Evolutionary conservation across 2,329 filamentous ascomycete species (phyloP).

Genomic region (Alternaria gaisen): DNA sequence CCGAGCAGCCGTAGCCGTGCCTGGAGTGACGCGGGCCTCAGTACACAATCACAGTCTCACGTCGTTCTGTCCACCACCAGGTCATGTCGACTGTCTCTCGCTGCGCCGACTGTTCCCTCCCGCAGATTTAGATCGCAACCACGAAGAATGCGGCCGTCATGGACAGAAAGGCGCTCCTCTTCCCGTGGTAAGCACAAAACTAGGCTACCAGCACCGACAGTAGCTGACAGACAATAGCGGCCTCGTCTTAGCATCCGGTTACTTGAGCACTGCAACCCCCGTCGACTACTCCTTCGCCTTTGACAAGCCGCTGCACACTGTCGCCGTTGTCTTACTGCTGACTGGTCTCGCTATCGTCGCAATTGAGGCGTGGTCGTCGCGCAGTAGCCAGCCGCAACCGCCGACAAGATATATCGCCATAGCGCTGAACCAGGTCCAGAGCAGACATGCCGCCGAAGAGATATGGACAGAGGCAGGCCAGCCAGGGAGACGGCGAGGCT

Average conservation of each 20-base stretch:
- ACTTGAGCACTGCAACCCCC: constrained; percentile 42
- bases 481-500: constrained; percentile 22
- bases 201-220: background rate
- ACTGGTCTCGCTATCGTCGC: constrained; percentile 45
- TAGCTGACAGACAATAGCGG: constrained; percentile 41
- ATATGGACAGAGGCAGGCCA: constrained; percentile 37
- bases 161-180: constrained; percentile 48
- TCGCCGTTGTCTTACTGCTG: constrained; percentile 42
- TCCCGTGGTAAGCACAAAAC: constrained; percentile 40
- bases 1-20: constrained; percentile 17
- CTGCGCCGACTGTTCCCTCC: constrained; percentile 31
- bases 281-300: constrained; percentile 47
- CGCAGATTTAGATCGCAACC: constrained; percentile 31
- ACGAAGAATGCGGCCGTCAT: constrained; percentile 45
- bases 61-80: constrained; percentile 11
- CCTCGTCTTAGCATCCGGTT: constrained; percentile 46
- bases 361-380: constrained; percentile 32
- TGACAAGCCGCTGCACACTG: constrained; percentile 49
- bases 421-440: constrained; percentile 37
- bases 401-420: constrained; percentile 42
- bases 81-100: constrained; percentile 29
- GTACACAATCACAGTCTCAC: constrained; percentile 13
- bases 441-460: constrained; percentile 35
- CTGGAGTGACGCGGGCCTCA: constrained; percentile 22
- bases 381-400: constrained; percentile 27